Evolutionary conservation across 805 yeast genomes (phyloP), one percentile per base, ranked within the genome.

Genomic region (Cyberlindnera suaveolens): DNA sequence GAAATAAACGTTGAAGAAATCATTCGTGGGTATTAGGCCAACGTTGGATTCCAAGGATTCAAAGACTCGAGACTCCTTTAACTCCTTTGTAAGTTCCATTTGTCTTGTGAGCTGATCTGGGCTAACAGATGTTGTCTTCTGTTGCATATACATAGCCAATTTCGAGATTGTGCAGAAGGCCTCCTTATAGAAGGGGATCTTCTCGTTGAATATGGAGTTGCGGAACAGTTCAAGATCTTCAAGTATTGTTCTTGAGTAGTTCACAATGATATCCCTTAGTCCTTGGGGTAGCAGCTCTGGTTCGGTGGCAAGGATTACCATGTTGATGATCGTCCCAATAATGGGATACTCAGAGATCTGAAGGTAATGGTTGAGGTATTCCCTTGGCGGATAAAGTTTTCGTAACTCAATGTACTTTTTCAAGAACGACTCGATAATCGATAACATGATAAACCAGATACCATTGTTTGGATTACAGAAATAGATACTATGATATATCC

Each of bases 21-120:
- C 58, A 32, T 51, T 49, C 10, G 45, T 43, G 16, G 58, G 58
- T 3, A 54, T 40, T 31, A 54, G 34, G 0, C 58, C 58, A n/a
- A 32, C 31, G 3, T 35, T 35, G 2, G 56, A 50, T 30, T 54
- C 58, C 17, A 43, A 34, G 3, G 46, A 39, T 13, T 50, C 51
- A 19, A 54, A 47, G 2, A 54, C 52, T 4, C 40, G 36, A 2
- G 56, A 50, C 17, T 43, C 43, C 15, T 51, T 49, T 11, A 54
- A 26, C 5, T 42, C 44, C 29, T 39, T 34, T 1, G 53, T 42
- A 3, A 51, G 42, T 6, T 38, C 32, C 18, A 40, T 35, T 18
- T 47, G 49, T 11, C 30, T 3, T 30, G 30, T 27, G 37, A 30
- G n/a, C 20, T 39, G 34, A 42, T 29, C 23, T 41, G 31, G n/a